Evolutionary conservation across 192 early-diverging fungal genomes (phyloP).

Genomic region (Borealophlyctis nickersoniae): DNA sequence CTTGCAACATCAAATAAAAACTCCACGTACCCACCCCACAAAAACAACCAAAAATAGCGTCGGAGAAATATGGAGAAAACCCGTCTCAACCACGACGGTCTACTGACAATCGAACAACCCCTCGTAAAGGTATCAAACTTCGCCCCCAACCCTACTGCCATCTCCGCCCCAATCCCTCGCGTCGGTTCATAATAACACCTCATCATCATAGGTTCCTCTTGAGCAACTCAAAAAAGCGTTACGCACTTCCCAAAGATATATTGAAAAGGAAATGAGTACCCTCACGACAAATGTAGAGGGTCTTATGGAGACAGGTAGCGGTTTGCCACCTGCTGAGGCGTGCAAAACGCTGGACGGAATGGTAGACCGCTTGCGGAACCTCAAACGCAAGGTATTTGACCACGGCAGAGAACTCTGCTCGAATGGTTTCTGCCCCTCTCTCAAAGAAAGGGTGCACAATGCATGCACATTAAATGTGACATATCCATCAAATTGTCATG

Average conservation of each 20-base stretch:
- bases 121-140: conserved; percentile 75
- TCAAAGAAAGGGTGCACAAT: not conserved
- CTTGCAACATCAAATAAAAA: too few relatives aligned
- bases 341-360: conserved; percentile 60
- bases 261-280: conserved; percentile 74
- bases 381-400: conserved; percentile 65
- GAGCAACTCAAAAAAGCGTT: conserved; percentile 80
- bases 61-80: conserved; percentile 30
- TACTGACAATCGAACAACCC: conserved; percentile 89
- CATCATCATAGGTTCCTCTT: conserved; percentile 65
- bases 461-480: not conserved
- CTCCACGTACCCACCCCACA: too few relatives aligned
- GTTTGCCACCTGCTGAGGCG: conserved; percentile 43
- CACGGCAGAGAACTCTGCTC: not conserved
- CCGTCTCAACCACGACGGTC: conserved; percentile 43
- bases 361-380: conserved; percentile 57
- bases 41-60: too few relatives aligned
- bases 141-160: too few relatives aligned
- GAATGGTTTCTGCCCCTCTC: conserved; percentile 3
- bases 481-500: conserved; percentile 1
- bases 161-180: too few relatives aligned
- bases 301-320: conserved; percentile 1
- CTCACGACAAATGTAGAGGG: conserved; percentile 25
- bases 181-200: too few relatives aligned
- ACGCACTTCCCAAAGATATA: conserved; percentile 70